These are phyloP conservation scores for Thermoascus crustaceus DNA, from an alignment of 2,329 filamentous ascomycete genomes.

Conservation along the genomic window DNA sequence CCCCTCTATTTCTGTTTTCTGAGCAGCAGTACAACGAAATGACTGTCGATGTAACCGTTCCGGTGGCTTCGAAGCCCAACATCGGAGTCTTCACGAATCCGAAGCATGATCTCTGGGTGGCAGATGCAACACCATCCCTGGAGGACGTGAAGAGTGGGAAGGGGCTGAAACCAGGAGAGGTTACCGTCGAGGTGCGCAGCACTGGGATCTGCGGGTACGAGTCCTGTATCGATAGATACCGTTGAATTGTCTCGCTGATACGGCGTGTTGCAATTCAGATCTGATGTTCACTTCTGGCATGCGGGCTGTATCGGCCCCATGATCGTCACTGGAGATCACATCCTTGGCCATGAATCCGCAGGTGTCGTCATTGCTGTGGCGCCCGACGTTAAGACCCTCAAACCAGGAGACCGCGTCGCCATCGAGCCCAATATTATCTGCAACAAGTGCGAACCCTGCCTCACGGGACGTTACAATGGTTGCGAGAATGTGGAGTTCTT, in stretches of 20 bases:
- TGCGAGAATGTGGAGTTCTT: slow-evolving; percentile 81
- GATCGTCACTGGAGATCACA: slow-evolving; percentile 81
- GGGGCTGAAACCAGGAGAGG: slow-evolving; percentile 68
- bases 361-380: slow-evolving; percentile 63
- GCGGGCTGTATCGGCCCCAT: slow-evolving; percentile 91
- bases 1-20: no score
- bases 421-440: slow-evolving; percentile 94
- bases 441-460: slow-evolving; percentile 79
- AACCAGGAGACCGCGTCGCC: slow-evolving; percentile 82
- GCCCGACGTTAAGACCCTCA: slow-evolving; percentile 66
- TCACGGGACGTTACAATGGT: slow-evolving; percentile 91
- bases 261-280: slow-evolving; percentile 45
- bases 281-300: slow-evolving; percentile 96
- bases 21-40: no score
- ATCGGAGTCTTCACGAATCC: slow-evolving; percentile 97
- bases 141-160: slow-evolving; percentile 64
- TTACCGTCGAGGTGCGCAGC: slow-evolving; percentile 81
- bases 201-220: slow-evolving; percentile 89
- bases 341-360: slow-evolving; percentile 89
- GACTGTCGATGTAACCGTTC: slow-evolving; percentile 3
- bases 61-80: slow-evolving; percentile 58
- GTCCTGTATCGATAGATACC: slow-evolving; percentile 4
- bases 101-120: slow-evolving; percentile 83
- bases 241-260: slow-evolving; percentile 6
- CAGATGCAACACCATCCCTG: slow-evolving; percentile 64